A percentile compares a stretch with the other conserved stretches of the same genome.
Conservation (phyloP, 2,329 filamentous ascomycete species). For the Aspergillus tubingensis region DNA sequence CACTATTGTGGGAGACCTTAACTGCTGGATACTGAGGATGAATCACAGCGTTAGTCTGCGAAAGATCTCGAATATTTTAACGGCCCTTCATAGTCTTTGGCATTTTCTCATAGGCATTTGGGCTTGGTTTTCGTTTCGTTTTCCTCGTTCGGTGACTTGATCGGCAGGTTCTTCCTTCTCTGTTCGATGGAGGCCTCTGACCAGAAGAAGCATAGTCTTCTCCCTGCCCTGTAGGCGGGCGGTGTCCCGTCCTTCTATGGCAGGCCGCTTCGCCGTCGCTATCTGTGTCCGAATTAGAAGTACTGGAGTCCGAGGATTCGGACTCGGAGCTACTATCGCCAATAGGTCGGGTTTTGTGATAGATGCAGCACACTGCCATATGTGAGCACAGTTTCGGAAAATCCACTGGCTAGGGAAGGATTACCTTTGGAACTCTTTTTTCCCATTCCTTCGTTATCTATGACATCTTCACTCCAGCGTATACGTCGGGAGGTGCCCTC, state of each 20-base stretch:
- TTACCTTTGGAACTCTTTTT: conserved; percentile 92
- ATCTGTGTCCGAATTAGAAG: conserved; percentile 53
- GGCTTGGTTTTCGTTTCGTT: conserved; percentile 39
- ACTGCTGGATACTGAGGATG: background rate
- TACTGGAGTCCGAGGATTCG: conserved; percentile 55
- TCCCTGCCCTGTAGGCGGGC: conserved; percentile 8
- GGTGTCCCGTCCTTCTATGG: conserved; percentile 3
- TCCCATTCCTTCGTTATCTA: conserved; percentile 93
- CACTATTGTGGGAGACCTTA: no score
- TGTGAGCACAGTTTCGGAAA: background rate
- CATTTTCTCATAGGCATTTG: conserved; percentile 52
- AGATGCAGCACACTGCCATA: conserved; percentile 93
- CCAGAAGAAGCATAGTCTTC: background rate
- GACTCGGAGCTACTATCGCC: conserved; percentile 74
- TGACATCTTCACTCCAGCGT: conserved; percentile 87
- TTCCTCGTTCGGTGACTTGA: conserved; percentile 24
- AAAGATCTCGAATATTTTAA: background rate
- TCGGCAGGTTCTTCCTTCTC: conserved; percentile 19
- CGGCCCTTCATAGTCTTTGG: conserved; percentile 34
- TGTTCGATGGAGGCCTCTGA: background rate
- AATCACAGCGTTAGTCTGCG: background rate
- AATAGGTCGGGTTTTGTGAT: conserved; percentile 78
- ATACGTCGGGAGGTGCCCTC: conserved; percentile 62
- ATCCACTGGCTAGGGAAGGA: background rate
- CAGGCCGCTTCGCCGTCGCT: conserved; percentile 27